Percentiles rank a stretch among this genome's conserved stretches.
Evolutionary conservation across 345 rosid species (phyloP).

Genomic region (Eucalyptus urophylla): DNA sequence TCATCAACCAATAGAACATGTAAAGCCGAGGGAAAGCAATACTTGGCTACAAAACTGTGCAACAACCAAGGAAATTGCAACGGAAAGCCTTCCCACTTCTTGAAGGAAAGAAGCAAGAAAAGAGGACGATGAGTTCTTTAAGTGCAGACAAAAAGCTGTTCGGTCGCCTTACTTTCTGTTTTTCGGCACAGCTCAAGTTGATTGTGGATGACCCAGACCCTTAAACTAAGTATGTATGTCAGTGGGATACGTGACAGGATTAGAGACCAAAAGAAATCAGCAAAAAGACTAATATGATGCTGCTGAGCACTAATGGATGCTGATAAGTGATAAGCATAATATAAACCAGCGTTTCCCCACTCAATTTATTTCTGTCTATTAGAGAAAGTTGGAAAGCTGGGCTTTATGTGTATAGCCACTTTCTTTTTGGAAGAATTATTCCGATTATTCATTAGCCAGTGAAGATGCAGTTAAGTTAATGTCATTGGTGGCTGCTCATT

Average conservation of each 20-base stretch:
- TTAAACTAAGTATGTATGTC: constrained; percentile 33
- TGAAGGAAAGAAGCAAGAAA: neutral
- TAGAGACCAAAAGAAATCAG: neutral
- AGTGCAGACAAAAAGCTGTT: constrained; percentile 11
- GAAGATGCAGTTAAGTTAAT: neutral
- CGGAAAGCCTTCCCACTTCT: neutral
- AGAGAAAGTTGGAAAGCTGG: neutral
- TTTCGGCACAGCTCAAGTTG: neutral
- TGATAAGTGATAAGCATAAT: neutral
- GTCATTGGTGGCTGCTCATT: neutral
- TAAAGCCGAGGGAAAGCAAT: neutral
- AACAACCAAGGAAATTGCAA: neutral
- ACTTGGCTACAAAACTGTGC: neutral
- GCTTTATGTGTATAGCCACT: neutral
- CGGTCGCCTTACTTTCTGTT: neutral
- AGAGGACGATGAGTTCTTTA: neutral
- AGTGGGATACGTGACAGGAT: constrained; percentile 18
- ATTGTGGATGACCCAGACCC: constrained; percentile 24
- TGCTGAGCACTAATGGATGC: constrained; percentile 13
- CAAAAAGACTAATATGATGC: constrained; percentile 18
- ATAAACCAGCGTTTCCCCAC: neutral
- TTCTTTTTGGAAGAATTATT: neutral
- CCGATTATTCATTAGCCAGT: neutral
- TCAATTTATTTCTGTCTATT: neutral
- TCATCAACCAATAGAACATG: neutral